phyloP scores from a whole-genome alignment of 768 basidiomycete genomes.

The Kwoniella mangroviensis region DNA sequence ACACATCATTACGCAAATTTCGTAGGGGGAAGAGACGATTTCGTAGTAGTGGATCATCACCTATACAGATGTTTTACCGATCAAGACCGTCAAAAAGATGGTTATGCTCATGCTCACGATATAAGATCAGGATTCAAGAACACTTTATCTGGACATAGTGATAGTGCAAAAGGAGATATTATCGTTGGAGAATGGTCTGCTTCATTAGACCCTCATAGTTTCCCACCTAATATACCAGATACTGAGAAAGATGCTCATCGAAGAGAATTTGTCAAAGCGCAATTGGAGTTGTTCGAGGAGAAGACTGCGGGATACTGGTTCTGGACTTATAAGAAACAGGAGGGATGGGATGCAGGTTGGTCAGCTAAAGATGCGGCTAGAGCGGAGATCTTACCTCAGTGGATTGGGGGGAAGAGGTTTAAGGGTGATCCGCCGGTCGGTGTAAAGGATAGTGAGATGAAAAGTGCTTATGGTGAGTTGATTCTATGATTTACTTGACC shows the following conservation, averaged over 20 bases:
- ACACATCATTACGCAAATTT: slow-evolving; percentile 69
- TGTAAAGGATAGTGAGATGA: slow-evolving; percentile 55
- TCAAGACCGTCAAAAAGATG: slow-evolving; percentile 65
- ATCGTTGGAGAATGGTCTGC: slow-evolving; percentile 82
- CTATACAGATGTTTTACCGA: slow-evolving; percentile 79
- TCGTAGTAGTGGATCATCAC: slow-evolving; percentile 76
- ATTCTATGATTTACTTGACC: not conserved
- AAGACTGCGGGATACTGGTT: slow-evolving; percentile 77
- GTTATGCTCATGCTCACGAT: slow-evolving; percentile 64
- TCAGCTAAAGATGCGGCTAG: slow-evolving; percentile 69
- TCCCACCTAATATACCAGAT: slow-evolving; percentile 61
- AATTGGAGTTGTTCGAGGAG: slow-evolving; percentile 69
- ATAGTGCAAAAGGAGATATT: slow-evolving; percentile 62
- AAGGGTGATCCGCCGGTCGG: slow-evolving; percentile 46
- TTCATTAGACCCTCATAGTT: slow-evolving; percentile 69
- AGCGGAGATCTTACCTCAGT: slow-evolving; percentile 67
- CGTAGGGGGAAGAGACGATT: slow-evolving; percentile 63
- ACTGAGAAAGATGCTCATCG: slow-evolving; percentile 61
- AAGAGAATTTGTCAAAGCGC: slow-evolving; percentile 66
- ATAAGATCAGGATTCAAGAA: slow-evolving; percentile 60
- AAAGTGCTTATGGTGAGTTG: slow-evolving; percentile 53
- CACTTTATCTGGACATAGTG: slow-evolving; percentile 59
- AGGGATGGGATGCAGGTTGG: slow-evolving; percentile 74
- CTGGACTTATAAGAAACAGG: slow-evolving; percentile 80
- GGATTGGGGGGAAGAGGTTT: slow-evolving; percentile 59